Evolutionary conservation across 208 protist species (phyloP).

Genomic region (Endotrypanum monterogeii): DNA sequence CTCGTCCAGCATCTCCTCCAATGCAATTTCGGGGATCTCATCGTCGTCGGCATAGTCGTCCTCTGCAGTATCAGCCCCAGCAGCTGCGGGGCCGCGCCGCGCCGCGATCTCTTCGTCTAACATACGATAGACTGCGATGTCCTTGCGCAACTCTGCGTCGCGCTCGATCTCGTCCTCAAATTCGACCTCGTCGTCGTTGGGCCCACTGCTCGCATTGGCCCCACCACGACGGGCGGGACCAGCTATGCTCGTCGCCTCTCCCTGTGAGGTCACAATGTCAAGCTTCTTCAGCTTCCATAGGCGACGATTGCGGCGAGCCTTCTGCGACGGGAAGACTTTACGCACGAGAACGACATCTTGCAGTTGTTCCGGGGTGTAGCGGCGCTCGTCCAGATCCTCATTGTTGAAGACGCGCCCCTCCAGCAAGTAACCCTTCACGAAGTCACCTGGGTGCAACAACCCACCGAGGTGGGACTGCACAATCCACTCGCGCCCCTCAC

Average conservation of each 20-base stretch:
- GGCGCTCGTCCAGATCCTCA: constrained; percentile 70
- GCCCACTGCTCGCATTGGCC: constrained; percentile 17
- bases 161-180: constrained; percentile 91
- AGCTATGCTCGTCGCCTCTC: constrained; percentile 40
- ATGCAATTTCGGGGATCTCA: constrained; percentile 59
- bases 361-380: constrained; percentile 78
- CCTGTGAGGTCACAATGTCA: constrained; percentile 62
- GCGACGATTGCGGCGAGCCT: constrained; percentile 62
- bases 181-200: constrained; percentile 63
- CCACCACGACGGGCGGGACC: constrained; percentile 16
- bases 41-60: constrained; percentile 57
- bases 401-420: constrained; percentile 92
- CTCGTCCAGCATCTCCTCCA: constrained; percentile 89
- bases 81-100: constrained; percentile 15
- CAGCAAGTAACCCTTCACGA: constrained; percentile 94
- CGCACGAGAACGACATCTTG: constrained; percentile 94
- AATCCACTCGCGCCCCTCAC: constrained; percentile 93
- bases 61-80: constrained; percentile 11
- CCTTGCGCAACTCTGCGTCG: constrained; percentile 77
- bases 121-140: constrained; percentile 84
- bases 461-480: constrained; percentile 94
- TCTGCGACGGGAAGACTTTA: constrained; percentile 92
- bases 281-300: constrained; percentile 85
- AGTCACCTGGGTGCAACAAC: constrained; percentile 94
- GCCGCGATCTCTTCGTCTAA: constrained; percentile 52